Percentiles rank a stretch among this genome's conserved stretches.
phyloP scores from a whole-genome alignment of 495 filamentous ascomycete genomes.

The Apiosordaria backusii region DNA sequence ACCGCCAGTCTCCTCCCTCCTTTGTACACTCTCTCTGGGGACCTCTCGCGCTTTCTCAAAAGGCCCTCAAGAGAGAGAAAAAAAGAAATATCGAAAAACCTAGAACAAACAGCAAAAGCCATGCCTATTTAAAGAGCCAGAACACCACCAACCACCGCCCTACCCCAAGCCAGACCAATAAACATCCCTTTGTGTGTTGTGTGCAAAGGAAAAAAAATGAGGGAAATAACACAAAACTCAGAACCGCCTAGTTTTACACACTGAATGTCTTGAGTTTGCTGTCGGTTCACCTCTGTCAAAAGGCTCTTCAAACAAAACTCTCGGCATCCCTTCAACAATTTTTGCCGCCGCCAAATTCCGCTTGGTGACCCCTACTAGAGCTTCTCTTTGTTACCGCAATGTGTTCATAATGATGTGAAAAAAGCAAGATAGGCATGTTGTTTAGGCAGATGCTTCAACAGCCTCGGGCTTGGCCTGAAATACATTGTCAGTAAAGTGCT shows the following conservation, averaged over 20 bases:
- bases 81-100: background rate
- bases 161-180: background rate
- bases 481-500: background rate
- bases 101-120: slow-evolving; percentile 7
- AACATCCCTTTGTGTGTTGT: background rate
- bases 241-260: slow-evolving; percentile 24
- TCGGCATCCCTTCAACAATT: background rate
- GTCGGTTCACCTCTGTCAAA: background rate
- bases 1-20: background rate
- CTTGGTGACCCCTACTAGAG: background rate
- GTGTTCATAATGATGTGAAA: background rate
- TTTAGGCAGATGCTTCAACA: slow-evolving; percentile 28
- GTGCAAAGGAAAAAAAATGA: slow-evolving; percentile 8
- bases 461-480: slow-evolving; percentile 24
- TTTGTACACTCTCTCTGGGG: background rate
- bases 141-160: slow-evolving; percentile 17
- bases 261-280: background rate
- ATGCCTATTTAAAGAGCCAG: slow-evolving; percentile 14
- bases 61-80: slow-evolving; percentile 4
- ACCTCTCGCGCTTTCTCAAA: background rate
- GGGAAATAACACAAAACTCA: slow-evolving; percentile 6
- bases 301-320: background rate
- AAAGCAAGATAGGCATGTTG: background rate
- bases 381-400: background rate
- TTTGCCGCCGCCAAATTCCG: slow-evolving; percentile 2